A percentile compares a stretch with the other conserved stretches of the same genome.
Conservation (phyloP, 192 early-diverging fungal species). For the Oehlia diaphana region DNA sequence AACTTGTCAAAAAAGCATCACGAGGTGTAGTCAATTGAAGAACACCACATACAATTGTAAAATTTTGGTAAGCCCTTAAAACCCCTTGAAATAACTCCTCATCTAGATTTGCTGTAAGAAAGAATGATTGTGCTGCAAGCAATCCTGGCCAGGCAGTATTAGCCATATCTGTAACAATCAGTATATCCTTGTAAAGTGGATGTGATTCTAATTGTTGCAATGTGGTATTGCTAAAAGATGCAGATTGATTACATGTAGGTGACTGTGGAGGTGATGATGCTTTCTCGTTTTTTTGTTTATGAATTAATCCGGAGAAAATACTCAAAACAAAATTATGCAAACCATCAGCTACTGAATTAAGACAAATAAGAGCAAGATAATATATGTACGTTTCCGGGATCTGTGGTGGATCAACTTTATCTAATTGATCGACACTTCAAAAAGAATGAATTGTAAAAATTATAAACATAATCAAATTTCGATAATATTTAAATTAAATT, state of each 20-base stretch:
- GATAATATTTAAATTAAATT: too few relatives aligned
- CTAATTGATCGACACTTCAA: constrained; percentile 82
- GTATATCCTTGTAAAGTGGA: constrained; percentile 43
- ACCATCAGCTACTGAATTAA: constrained; percentile 70
- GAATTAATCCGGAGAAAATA: constrained; percentile 46
- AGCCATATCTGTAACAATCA: constrained; percentile 74
- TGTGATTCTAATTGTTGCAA: constrained; percentile 33
- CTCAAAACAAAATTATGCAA: constrained; percentile 68
- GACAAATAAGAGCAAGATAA: constrained; percentile 71
- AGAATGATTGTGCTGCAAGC: constrained; percentile 73
- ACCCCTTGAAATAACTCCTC: constrained; percentile 76
- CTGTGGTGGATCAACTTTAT: constrained; percentile 86
- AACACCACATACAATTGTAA: constrained; percentile 79
- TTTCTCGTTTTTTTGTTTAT: constrained; percentile 32
- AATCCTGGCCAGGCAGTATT: constrained; percentile 79
- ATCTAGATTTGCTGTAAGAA: constrained; percentile 76
- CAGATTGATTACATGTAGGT: constrained; percentile 36
- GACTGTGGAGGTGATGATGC: constrained; percentile 19
- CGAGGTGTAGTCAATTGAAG: constrained; percentile 75
- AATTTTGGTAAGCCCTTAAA: constrained; percentile 69
- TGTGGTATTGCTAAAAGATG: constrained; percentile 31
- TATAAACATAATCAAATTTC: background rate
- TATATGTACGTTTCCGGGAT: constrained; percentile 90
- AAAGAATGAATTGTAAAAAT: background rate
- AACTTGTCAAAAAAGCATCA: constrained; percentile 79